Percentiles rank a stretch among this genome's conserved stretches.
Conservation (phyloP, 2,329 filamentous ascomycete genomes). For the Colletotrichum cereale region DNA sequence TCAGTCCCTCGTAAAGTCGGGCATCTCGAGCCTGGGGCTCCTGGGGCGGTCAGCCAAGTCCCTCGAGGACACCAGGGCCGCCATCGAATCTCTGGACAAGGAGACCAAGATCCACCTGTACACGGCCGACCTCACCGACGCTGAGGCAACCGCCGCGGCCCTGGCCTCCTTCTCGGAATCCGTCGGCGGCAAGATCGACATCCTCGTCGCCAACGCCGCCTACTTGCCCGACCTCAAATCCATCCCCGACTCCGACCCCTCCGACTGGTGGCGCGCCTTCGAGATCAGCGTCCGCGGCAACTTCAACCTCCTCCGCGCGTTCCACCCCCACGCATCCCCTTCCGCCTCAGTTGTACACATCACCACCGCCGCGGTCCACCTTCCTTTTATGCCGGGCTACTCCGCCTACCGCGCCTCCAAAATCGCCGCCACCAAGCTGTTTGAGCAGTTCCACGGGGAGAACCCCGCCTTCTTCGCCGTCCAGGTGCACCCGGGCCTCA, state of each 20-base stretch:
- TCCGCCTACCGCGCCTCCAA: conserved; percentile 58
- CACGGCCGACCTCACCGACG: conserved; percentile 40
- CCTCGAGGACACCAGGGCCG: conserved; percentile 44
- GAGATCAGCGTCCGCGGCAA: conserved; percentile 64
- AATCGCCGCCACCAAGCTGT: conserved; percentile 54
- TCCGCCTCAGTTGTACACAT: conserved; percentile 44
- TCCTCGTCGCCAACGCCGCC: conserved; percentile 48
- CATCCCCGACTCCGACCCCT: conserved; percentile 39
- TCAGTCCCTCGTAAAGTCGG: conserved; percentile 53
- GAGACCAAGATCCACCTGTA: conserved; percentile 40
- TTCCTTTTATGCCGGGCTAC: conserved; percentile 46
- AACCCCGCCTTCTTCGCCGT: conserved; percentile 54
- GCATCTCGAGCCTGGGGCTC: conserved; percentile 64
- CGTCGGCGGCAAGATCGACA: conserved; percentile 41
- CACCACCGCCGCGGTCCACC: conserved; percentile 43
- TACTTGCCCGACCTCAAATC: conserved; percentile 41
- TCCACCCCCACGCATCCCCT: conserved; percentile 53
- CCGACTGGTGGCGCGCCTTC: conserved; percentile 46
- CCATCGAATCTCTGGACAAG: conserved; percentile 40
- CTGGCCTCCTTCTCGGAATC: conserved; percentile 19
- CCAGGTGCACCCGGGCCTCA: conserved; percentile 54
- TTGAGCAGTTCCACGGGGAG: conserved; percentile 56
- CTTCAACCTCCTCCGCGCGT: conserved; percentile 59
- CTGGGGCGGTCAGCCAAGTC: conserved; percentile 46
- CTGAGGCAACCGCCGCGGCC: conserved; percentile 22